These are phyloP conservation scores for Scenedesmus sp. DNA, from an alignment of 163 green algal species.

Conservation along the genomic window DNA sequence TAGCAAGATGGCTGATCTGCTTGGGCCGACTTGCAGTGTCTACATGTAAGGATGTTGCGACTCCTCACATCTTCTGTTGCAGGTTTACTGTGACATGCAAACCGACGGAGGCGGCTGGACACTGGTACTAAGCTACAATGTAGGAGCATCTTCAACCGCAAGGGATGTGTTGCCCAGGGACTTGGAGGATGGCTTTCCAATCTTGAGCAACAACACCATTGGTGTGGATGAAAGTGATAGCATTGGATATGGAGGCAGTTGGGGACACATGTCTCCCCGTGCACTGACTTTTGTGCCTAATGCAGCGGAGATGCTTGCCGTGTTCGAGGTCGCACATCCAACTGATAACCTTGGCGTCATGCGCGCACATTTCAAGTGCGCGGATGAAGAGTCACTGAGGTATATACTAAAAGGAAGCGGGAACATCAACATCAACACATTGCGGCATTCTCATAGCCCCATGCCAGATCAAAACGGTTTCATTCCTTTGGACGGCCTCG, in stretches of 20 bases:
- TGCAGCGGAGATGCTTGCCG: background rate
- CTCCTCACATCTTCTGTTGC: background rate
- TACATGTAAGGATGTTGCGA: too few species aligned
- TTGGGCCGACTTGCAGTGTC: too few species aligned
- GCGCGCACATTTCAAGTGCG: background rate
- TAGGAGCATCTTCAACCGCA: background rate
- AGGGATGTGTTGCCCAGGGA: background rate
- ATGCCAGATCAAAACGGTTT: background rate
- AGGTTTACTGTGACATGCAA: slow-evolving; percentile 8
- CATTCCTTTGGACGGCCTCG: background rate
- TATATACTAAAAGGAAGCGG: background rate
- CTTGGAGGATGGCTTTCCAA: background rate
- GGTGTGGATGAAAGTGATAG: background rate
- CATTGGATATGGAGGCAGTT: background rate
- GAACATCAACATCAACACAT: background rate
- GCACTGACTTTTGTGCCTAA: background rate
- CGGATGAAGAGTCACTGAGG: background rate
- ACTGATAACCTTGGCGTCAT: background rate
- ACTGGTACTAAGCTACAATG: background rate
- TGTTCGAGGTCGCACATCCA: background rate
- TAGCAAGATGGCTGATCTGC: too few species aligned
- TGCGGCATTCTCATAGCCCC: background rate
- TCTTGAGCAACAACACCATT: background rate
- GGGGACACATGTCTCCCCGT: background rate
- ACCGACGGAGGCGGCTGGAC: background rate